Evolutionary conservation across 768 basidiomycete genomes (phyloP).

Genomic region (Fomitopsis pulvina): DNA sequence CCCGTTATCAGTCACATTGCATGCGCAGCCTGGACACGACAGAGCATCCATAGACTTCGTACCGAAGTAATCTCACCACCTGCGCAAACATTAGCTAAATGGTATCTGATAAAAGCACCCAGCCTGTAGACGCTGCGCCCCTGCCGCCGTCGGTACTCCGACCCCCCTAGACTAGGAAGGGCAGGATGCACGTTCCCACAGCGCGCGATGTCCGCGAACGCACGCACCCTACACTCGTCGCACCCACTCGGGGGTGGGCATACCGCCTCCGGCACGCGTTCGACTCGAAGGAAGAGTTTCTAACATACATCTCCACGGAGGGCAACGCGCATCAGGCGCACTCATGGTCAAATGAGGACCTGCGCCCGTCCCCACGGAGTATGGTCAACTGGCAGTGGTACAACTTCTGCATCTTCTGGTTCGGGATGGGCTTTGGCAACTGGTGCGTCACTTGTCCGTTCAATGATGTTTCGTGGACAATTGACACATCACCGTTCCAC

Average conservation of each 20-base stretch:
- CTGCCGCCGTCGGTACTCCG: too few relatives aligned
- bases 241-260: constrained; percentile 6
- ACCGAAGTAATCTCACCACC: too few relatives aligned
- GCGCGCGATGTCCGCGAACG: background rate
- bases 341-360: constrained; percentile 15
- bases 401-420: constrained; percentile 19
- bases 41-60: too few relatives aligned
- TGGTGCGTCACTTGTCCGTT: constrained; percentile 8
- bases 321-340: constrained; percentile 9
- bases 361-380: constrained; percentile 12
- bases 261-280: constrained; percentile 5
- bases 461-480: background rate
- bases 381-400: constrained; percentile 15
- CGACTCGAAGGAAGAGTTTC: constrained; percentile 8
- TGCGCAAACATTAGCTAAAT: too few relatives aligned
- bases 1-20: too few relatives aligned
- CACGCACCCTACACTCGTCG: background rate
- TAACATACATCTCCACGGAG: constrained; percentile 11
- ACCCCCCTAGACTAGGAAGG: too few relatives aligned
- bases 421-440: constrained; percentile 17
- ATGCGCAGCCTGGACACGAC: too few relatives aligned
- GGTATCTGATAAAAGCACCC: too few relatives aligned
- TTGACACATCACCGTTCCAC: background rate
- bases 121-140: too few relatives aligned
- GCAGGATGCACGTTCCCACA: background rate